A percentile compares a stretch with the other conserved stretches of the same genome.
These are phyloP conservation scores for Schizopora paradoxa DNA, from an alignment of 1,284 basidiomycete species.

Conservation along the genomic window DNA sequence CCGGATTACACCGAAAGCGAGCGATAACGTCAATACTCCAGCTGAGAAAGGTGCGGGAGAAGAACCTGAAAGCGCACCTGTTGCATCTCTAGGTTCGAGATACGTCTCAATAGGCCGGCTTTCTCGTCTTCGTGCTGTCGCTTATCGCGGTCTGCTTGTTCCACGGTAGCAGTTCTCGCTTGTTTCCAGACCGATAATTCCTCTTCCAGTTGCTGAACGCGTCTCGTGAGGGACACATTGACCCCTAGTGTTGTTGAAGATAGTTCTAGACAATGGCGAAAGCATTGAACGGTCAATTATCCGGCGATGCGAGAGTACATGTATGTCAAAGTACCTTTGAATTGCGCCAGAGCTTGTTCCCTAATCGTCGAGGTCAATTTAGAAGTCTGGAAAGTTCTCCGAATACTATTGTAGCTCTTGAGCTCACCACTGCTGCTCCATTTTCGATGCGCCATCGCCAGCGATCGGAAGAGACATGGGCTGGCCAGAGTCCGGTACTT, in stretches of 20 bases:
- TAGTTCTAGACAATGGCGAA: constrained; percentile 39
- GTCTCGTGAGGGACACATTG: constrained; percentile 55
- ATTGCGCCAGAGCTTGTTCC: constrained; percentile 9
- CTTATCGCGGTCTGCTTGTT: constrained; percentile 52
- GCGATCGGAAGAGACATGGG: too few species aligned
- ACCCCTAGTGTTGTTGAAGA: constrained; percentile 57
- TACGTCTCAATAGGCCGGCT: constrained; percentile 52
- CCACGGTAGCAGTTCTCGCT: constrained; percentile 53
- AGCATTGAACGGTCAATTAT: too few species aligned
- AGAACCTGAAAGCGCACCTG: constrained; percentile 45
- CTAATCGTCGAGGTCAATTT: background rate
- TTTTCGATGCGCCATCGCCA: too few species aligned
- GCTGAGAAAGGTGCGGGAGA: background rate
- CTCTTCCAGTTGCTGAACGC: constrained; percentile 59
- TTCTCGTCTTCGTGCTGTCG: constrained; percentile 61
- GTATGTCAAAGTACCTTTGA: constrained; percentile 6
- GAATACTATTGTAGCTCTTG: background rate
- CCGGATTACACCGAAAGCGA: constrained; percentile 4
- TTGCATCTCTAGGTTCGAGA: constrained; percentile 49
- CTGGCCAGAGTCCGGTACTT: too few species aligned
- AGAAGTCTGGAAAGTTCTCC: background rate
- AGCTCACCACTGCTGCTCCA: constrained; percentile 9
- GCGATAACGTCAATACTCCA: constrained; percentile 4
- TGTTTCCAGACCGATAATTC: constrained; percentile 67
- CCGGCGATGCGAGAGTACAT: background rate